Evolutionary conservation across 106 monocot species (phyloP).

Genomic region (Acorus gramineus): DNA sequence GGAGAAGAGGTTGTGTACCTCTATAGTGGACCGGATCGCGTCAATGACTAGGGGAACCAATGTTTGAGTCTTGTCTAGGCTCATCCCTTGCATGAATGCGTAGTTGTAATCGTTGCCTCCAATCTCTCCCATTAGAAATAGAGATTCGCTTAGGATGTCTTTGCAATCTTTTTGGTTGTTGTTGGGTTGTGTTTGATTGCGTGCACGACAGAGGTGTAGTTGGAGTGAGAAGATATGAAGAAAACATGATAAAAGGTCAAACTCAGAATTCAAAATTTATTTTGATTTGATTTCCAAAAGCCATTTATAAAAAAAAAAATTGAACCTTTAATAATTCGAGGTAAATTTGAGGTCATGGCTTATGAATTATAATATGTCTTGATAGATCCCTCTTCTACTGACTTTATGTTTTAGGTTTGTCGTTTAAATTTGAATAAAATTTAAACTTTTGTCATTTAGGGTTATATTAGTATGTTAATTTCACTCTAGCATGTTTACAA

Average conservation of each 20-base stretch:
- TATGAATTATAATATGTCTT: too few species aligned
- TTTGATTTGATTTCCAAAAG: too few species aligned
- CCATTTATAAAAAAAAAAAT: too few species aligned
- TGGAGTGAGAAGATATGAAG: not conserved
- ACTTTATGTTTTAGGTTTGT: too few species aligned
- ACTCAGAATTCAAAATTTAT: too few species aligned
- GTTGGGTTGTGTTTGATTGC: not conserved
- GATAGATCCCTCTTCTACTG: too few species aligned
- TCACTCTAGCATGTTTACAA: too few species aligned
- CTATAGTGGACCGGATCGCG: not conserved
- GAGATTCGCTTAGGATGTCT: not conserved
- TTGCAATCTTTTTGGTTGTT: constrained; percentile 1
- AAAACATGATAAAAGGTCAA: not conserved
- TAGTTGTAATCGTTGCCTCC: constrained; percentile 12
- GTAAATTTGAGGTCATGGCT: too few species aligned
- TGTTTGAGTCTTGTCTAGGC: not conserved
- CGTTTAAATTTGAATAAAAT: too few species aligned
- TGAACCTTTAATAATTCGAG: too few species aligned
- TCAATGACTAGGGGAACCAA: constrained; percentile 4
- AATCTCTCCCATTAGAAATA: constrained; percentile 15
- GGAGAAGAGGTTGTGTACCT: not conserved
- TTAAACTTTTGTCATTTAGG: too few species aligned
- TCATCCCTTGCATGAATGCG: not conserved
- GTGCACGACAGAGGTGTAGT: not conserved
- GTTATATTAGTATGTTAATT: too few species aligned